phyloP scores from a whole-genome alignment of 495 filamentous ascomycete species.

The Talaromyces stipitatus region DNA sequence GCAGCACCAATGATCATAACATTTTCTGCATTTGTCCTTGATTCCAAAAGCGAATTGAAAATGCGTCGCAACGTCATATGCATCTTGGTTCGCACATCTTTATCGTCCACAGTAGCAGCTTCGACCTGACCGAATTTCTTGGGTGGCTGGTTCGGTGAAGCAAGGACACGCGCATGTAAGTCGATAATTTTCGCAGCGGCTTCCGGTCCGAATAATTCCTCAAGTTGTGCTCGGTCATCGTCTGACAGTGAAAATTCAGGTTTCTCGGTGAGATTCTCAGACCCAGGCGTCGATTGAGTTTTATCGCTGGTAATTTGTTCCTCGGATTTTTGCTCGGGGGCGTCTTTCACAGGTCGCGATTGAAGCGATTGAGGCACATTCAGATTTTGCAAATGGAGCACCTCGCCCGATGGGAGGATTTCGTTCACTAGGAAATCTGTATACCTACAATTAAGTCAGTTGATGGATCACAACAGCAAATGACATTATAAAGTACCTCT shows the following conservation, averaged over 20 bases:
- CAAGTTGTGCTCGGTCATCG: constrained; percentile 39
- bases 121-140: constrained; percentile 35
- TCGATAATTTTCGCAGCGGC: constrained; percentile 29
- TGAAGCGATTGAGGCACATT: constrained; percentile 15
- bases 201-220: constrained; percentile 36
- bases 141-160: constrained; percentile 29
- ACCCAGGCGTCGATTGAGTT: constrained; percentile 3
- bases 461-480: constrained; percentile 3
- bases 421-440: constrained; percentile 96
- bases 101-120: constrained; percentile 42
- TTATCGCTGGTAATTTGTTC: neutral
- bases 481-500: constrained; percentile 35
- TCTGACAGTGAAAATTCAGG: constrained; percentile 31
- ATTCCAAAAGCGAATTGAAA: constrained; percentile 61
- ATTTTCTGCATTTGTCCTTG: constrained; percentile 49
- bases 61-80: constrained; percentile 62
- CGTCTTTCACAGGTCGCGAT: constrained; percentile 1
- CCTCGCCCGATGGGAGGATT: constrained; percentile 68
- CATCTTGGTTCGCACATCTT: constrained; percentile 53
- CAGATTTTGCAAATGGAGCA: constrained; percentile 61
- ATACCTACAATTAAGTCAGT: constrained; percentile 49
- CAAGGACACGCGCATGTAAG: constrained; percentile 37
- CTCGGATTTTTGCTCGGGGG: constrained; percentile 8
- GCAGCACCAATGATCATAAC: constrained; percentile 50
- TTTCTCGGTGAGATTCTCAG: constrained; percentile 4